Evolutionary conservation across 345 rosid species (phyloP), one percentile per base, ranked within the genome.

Genomic region (Litchi chinensis): DNA sequence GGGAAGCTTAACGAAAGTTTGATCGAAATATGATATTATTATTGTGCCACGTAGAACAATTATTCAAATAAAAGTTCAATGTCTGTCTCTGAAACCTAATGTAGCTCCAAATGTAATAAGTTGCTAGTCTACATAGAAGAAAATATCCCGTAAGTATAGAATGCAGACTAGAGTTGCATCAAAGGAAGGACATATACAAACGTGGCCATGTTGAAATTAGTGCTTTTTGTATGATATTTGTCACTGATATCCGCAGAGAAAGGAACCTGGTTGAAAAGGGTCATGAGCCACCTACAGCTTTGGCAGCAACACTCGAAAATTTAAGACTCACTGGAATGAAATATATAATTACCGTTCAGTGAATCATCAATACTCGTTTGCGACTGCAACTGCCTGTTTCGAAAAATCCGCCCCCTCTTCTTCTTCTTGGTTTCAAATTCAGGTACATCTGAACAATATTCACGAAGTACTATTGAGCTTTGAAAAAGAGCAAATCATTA

Each of bases 371-470:
- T 82, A 83, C 24, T 82, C 86, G 50, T 82, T 68, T n/a, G 59
- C n/a, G 68, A 79, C 41, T 74, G 85, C 77, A 64, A 37, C 44
- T 76, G 82, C 84, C 75, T 87, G 85, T 87, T 85, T 65, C 82
- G 79, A 32, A 79, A 77, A 81, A 74, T 71, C 66, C 88, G 76
- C 83, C 86, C 73, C 71, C 75, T 83, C 76, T 77, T 89, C 90
- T 91, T 91, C 90, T 82, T 88, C 85, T 81, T 87, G 19, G 67
- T 77, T 73, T 79, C 82, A 65, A 71, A 85, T 21, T 77, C 71
- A 10, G 89, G 88, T 60, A 83, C 77, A 63, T 91, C 91, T 91
- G 89, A 57, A 76, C 56, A 66, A 32, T 10, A 60, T 60, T 21
- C 65, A 46, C 5, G 10, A 46, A 32, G 37, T 32, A 32, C 37